Base-by-base conservation (phyloP, 2,329 filamentous ascomycete genomes). In the Huntiella savannae region DNA sequence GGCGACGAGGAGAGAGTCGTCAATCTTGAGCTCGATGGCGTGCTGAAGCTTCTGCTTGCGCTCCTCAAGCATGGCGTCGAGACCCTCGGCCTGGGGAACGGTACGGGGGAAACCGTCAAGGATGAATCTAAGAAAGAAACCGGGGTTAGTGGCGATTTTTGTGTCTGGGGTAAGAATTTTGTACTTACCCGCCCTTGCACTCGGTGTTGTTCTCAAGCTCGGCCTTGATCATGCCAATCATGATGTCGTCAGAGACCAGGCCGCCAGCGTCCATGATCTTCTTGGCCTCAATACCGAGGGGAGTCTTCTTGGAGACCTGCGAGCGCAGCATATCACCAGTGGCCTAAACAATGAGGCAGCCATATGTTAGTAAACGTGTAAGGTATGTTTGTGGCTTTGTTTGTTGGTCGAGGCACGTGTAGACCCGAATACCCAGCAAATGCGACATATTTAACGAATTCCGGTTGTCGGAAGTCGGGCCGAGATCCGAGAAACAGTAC, bases 221-320 rank as follows among this genome's bases (percentile, higher is more conserved):
- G 62, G 80, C 82, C 77, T 91, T 88, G 71, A 98, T 98, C 91
- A 98, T 98, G 66, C 88, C 86, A 64, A 98, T 83, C 75, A 98
- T 88, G 61, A 98, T 98, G 62, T 96, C 88, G 65, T 98, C 91
- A 64, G 86, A 93, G 62, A 98, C 91, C 50, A 98, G 77, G 55
- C 88, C 88, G 57, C 91, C 91, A 62, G 88, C 82, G 61, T 98
- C 91, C 91, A 98, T 98, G 65, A 98, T 98, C 78, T 96, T 96
- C 79, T 98, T 98, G 54, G 91, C 91, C 70, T 95, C 86, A 60
- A 82, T 77, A 56, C 91, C 91, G 54, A 98, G 77, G 50, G 82
- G 67, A 49, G 91, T 98, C 78, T 96, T 95, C 69, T 93, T 92
- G 54, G 88, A 82, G 60, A 98, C 91, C 66, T 98, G 91, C 55